Percentiles rank a stretch among this genome's conserved stretches.
Evolutionary conservation across 2,329 filamentous ascomycete species (phyloP).

Genomic region (Volutella citrinella): DNA sequence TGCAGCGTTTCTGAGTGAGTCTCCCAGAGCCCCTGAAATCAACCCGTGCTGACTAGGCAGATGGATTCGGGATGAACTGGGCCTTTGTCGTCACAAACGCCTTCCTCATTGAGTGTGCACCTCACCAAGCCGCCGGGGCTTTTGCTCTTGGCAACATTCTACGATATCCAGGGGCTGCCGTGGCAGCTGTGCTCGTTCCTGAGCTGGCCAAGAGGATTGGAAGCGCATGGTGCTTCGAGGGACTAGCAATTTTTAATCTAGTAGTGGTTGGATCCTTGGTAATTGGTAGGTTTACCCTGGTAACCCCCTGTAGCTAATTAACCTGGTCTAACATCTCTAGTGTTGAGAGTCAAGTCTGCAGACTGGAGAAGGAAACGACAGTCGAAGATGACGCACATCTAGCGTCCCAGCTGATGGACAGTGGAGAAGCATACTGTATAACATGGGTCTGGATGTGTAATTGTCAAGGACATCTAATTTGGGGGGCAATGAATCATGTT

Average conservation of each 20-base stretch:
- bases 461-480: no score
- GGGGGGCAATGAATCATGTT: no score
- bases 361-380: no score
- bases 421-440: no score
- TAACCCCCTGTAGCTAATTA: no score
- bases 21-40: no score
- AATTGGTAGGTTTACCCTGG: slow-evolving; percentile 18
- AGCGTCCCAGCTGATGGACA: no score
- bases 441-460: no score
- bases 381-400: no score
- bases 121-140: slow-evolving; percentile 35
- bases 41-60: no score
- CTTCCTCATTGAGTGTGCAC: slow-evolving; percentile 39
- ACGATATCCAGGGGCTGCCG: slow-evolving; percentile 37
- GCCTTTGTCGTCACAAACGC: slow-evolving; percentile 40
- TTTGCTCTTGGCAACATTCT: slow-evolving; percentile 39
- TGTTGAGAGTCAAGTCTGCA: no score
- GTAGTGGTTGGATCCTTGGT: slow-evolving; percentile 21
- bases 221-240: slow-evolving; percentile 38
- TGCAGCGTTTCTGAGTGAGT: slow-evolving; percentile 28
- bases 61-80: slow-evolving; percentile 36
- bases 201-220: slow-evolving; percentile 32
- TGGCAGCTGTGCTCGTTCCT: slow-evolving; percentile 35
- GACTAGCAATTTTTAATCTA: slow-evolving; percentile 31
- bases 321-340: no score